Evolutionary conservation across 352 stramenopile genomes (phyloP).

Genomic region (Phytophthora pistaciae): DNA sequence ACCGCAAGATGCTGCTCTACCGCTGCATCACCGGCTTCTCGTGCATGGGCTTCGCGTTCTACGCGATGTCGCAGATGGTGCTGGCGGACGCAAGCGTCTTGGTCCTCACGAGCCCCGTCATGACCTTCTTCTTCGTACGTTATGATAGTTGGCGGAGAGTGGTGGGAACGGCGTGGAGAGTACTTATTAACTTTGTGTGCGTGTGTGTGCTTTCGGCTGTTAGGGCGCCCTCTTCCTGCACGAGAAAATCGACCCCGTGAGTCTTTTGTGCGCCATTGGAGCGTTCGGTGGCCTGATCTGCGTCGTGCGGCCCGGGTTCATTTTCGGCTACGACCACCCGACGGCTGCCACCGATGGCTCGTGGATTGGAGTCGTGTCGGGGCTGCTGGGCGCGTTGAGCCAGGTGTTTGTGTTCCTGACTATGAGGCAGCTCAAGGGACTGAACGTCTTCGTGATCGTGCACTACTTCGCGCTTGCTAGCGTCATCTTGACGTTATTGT

Average conservation of each 20-base stretch:
- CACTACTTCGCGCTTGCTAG: constrained; percentile 70
- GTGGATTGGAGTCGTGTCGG: constrained; percentile 42
- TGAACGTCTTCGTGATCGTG: constrained; percentile 57
- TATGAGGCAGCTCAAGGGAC: constrained; percentile 50
- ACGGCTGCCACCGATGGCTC: constrained; percentile 23
- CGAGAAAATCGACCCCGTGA: constrained; percentile 54
- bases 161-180: not conserved
- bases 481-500: constrained; percentile 43
- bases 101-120: constrained; percentile 52
- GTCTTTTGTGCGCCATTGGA: constrained; percentile 41
- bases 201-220: constrained; percentile 10
- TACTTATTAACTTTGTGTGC: not conserved
- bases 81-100: constrained; percentile 74
- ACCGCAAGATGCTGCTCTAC: constrained; percentile 57
- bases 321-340: constrained; percentile 47
- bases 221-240: constrained; percentile 49
- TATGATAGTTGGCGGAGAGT: not conserved
- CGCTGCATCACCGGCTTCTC: constrained; percentile 67
- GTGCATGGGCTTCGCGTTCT: constrained; percentile 79
- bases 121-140: constrained; percentile 42
- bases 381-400: constrained; percentile 44
- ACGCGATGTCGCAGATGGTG: constrained; percentile 80
- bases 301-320: constrained; percentile 48
- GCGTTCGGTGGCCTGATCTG: constrained; percentile 57
- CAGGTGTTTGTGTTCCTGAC: constrained; percentile 62